Conservation (phyloP, 176 grass and related monocot species). For the Oryza brachyantha region DNA sequence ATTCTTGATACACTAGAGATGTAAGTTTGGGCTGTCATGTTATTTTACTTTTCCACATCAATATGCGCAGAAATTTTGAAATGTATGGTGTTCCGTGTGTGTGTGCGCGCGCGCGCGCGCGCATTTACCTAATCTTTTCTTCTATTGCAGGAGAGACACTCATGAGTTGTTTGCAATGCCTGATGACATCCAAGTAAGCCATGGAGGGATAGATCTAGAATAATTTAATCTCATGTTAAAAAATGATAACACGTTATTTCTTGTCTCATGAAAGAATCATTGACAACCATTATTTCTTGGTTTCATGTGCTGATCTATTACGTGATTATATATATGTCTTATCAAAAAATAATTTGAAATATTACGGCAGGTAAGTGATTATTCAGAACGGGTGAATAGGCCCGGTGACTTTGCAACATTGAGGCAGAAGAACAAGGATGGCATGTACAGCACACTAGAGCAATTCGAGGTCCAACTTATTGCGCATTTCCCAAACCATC, state of each 20-base stretch:
- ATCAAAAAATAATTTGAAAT: neutral
- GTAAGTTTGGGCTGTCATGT: constrained; percentile 26
- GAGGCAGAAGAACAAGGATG: constrained; percentile 70
- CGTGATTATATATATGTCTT: neutral
- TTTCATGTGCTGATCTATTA: neutral
- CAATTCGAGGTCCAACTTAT: constrained; percentile 56
- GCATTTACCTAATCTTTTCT: neutral
- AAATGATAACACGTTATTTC: neutral
- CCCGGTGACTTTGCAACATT: constrained; percentile 68
- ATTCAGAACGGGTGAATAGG: constrained; percentile 49
- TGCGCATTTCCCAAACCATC: neutral
- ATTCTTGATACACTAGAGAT: constrained; percentile 61
- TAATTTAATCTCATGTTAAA: neutral
- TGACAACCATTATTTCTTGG: neutral
- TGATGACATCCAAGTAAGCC: constrained; percentile 54
- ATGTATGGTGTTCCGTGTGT: too few species aligned
- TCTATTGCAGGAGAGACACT: constrained; percentile 51
- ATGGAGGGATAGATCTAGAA: neutral
- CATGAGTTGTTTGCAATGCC: constrained; percentile 69
- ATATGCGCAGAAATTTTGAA: neutral
- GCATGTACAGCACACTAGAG: constrained; percentile 56
- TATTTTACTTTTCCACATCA: neutral
- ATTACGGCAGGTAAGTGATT: constrained; percentile 41
- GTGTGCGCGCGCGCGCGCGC: neutral
- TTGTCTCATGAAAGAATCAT: neutral